These are phyloP conservation scores for Aspergillus sp. DNA, from an alignment of 2,329 filamentous ascomycete genomes.

Conservation along the genomic window DNA sequence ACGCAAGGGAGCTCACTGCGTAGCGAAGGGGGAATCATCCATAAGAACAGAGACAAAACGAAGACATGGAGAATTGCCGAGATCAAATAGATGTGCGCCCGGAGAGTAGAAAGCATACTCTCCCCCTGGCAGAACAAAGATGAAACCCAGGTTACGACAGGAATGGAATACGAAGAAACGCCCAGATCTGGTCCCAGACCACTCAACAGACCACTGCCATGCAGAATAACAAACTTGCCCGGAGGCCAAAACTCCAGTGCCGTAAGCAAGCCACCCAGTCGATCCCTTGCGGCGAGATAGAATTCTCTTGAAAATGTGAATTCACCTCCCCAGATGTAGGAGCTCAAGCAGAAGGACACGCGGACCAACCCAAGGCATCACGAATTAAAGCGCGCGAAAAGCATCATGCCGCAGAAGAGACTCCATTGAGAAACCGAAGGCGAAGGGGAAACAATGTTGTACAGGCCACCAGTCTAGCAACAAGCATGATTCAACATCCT, in stretches of 20 bases:
- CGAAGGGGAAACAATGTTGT: slow-evolving; percentile 30
- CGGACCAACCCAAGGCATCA: background rate
- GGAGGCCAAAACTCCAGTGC: background rate
- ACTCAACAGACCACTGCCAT: slow-evolving; percentile 6
- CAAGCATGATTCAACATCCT: slow-evolving; percentile 33
- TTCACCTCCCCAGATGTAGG: background rate
- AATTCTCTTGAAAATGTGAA: background rate
- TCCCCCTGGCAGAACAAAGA: slow-evolving; percentile 5
- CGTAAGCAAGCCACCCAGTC: background rate
- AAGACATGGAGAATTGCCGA: too few species aligned
- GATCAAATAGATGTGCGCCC: too few species aligned
- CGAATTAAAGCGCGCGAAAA: slow-evolving; percentile 12
- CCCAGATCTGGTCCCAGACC: slow-evolving; percentile 8
- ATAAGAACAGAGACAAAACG: slow-evolving; percentile 15
- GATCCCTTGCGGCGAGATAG: background rate
- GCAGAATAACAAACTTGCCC: background rate
- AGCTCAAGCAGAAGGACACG: background rate
- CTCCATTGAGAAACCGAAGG: slow-evolving; percentile 18
- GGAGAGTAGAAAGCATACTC: slow-evolving; percentile 4
- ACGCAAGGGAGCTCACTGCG: slow-evolving; percentile 9
- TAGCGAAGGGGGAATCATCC: slow-evolving; percentile 33
- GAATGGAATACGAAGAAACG: slow-evolving; percentile 9
- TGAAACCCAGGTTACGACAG: background rate
- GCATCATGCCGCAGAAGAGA: slow-evolving; percentile 16
- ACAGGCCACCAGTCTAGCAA: slow-evolving; percentile 35